These are phyloP conservation scores for Pyricularia sp. DNA, from an alignment of 2,329 filamentous ascomycete genomes.

Conservation along the genomic window DNA sequence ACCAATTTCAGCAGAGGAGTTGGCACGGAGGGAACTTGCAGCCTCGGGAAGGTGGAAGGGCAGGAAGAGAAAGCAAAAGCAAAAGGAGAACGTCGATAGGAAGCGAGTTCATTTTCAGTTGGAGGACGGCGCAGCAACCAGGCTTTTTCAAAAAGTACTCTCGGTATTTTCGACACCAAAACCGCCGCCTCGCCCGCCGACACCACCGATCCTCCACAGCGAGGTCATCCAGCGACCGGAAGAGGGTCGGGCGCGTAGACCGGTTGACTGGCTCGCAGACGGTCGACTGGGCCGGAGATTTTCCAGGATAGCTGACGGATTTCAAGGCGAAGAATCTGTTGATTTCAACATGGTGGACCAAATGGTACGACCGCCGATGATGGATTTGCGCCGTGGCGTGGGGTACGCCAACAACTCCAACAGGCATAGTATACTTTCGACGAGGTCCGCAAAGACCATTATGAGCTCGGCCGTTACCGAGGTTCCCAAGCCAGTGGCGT, in stretches of 20 bases:
- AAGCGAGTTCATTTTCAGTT: neutral
- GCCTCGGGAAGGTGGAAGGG: constrained; percentile 21
- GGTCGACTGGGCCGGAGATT: constrained; percentile 13
- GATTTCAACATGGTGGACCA: constrained; percentile 16
- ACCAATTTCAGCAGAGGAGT: constrained; percentile 14
- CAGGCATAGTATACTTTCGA: constrained; percentile 37
- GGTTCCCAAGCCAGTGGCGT: constrained; percentile 56
- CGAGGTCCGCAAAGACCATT: constrained; percentile 35
- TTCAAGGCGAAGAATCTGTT: constrained; percentile 11
- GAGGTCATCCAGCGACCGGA: neutral
- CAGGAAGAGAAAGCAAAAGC: constrained; percentile 13
- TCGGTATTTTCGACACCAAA: constrained; percentile 12
- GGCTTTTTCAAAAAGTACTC: constrained; percentile 16
- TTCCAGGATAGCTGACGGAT: constrained; percentile 10
- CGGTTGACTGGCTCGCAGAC: constrained; percentile 7
- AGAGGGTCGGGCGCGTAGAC: constrained; percentile 1
- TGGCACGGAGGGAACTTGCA: constrained; percentile 34
- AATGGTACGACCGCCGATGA: constrained; percentile 12
- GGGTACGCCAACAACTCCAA: constrained; percentile 13
- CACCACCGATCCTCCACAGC: neutral
- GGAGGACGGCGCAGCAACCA: constrained; percentile 8
- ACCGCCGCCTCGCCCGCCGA: neutral
- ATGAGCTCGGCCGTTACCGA: constrained; percentile 39
- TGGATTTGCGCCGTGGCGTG: constrained; percentile 13
- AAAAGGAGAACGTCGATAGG: neutral